These are phyloP conservation scores for Beauveria rudraprayagi DNA, from an alignment of 2,329 filamentous ascomycete genomes.

Conservation along the genomic window DNA sequence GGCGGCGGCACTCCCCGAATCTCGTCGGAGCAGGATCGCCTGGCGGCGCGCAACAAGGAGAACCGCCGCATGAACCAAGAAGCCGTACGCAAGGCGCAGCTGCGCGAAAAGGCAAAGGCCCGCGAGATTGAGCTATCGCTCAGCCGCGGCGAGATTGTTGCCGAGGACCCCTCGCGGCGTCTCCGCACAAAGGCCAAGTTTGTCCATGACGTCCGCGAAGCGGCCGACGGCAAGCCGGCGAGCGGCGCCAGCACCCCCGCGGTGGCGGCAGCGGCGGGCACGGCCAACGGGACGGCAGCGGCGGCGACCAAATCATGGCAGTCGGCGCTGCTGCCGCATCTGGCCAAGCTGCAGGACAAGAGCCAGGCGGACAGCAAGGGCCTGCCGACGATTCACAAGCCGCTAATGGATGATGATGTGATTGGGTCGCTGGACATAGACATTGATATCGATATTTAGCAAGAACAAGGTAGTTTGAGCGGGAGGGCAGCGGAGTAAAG, in stretches of 20 bases:
- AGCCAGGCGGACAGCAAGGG: slow-evolving; percentile 50
- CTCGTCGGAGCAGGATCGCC: slow-evolving; percentile 66
- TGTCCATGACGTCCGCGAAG: slow-evolving; percentile 53
- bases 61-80: slow-evolving; percentile 83
- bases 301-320: slow-evolving; percentile 26
- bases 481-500: no score
- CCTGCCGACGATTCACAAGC: slow-evolving; percentile 64
- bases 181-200: slow-evolving; percentile 61
- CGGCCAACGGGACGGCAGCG: slow-evolving; percentile 43
- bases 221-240: slow-evolving; percentile 28
- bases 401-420: slow-evolving; percentile 84
- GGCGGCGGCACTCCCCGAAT: slow-evolving; percentile 24
- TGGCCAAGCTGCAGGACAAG: slow-evolving; percentile 46
- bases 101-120: slow-evolving; percentile 64
- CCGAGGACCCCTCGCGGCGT: slow-evolving; percentile 52
- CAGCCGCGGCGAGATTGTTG: slow-evolving; percentile 53
- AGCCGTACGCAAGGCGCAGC: slow-evolving; percentile 80
- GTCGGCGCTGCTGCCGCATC: slow-evolving; percentile 37
- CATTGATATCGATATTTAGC: slow-evolving; percentile 80
- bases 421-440: slow-evolving; percentile 84
- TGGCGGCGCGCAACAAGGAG: slow-evolving; percentile 74
- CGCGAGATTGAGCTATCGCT: slow-evolving; percentile 53
- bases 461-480: neutral
- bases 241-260: slow-evolving; percentile 42
- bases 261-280: slow-evolving; percentile 29